Percentiles rank a stretch among this genome's conserved stretches.
Evolutionary conservation across 768 basidiomycete species (phyloP).

Genomic region (Mycena albidolilacea): DNA sequence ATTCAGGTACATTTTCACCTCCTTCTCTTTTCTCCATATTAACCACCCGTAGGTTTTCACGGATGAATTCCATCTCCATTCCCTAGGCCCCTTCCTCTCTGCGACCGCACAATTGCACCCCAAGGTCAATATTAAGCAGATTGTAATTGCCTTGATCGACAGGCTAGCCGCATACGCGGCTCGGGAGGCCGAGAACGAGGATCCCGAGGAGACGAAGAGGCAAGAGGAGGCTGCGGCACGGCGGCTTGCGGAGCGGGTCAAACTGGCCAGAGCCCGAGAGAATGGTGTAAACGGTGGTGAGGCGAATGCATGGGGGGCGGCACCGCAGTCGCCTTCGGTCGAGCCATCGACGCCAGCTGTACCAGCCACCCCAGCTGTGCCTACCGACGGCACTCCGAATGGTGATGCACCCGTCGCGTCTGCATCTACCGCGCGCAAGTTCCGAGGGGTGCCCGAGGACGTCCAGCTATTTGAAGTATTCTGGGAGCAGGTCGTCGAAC

Average conservation of each 20-base stretch:
- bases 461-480: slow-evolving; percentile 98
- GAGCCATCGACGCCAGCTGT: background rate
- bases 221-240: slow-evolving; percentile 95
- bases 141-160: slow-evolving; percentile 98
- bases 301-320: slow-evolving; percentile 61
- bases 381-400: slow-evolving; percentile 12
- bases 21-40: background rate
- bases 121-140: slow-evolving; percentile 98
- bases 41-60: slow-evolving; percentile 85
- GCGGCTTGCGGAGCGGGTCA: slow-evolving; percentile 90
- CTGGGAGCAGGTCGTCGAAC: slow-evolving; percentile 97
- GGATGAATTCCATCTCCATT: slow-evolving; percentile 97
- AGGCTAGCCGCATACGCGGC: slow-evolving; percentile 96
- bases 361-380: background rate
- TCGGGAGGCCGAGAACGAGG: slow-evolving; percentile 96
- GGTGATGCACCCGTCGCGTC: slow-evolving; percentile 17
- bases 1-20: slow-evolving; percentile 79
- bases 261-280: slow-evolving; percentile 70
- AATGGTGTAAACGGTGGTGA: slow-evolving; percentile 59
- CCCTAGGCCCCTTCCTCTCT: slow-evolving; percentile 95
- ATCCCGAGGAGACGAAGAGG: slow-evolving; percentile 92
- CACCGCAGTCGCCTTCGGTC: slow-evolving; percentile 35
- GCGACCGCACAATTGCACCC: slow-evolving; percentile 97
- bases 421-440: slow-evolving; percentile 74
- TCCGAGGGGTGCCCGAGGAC: slow-evolving; percentile 95